Percentiles rank a stretch among this genome's conserved stretches.
Conservation (phyloP, 73 alveolate species). For the Tetrahymena borealis region DNA sequence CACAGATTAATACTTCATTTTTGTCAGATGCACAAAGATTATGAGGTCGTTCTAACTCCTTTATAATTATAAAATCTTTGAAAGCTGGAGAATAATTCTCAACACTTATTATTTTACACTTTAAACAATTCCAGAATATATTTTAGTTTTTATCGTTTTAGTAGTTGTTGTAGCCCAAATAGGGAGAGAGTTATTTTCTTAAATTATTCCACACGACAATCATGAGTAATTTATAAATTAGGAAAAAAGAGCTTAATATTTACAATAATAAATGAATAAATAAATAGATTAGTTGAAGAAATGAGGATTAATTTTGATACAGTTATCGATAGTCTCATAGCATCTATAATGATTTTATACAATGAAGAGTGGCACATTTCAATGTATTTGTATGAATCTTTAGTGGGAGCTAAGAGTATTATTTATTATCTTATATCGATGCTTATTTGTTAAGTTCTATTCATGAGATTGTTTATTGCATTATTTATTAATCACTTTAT, state of each 20-base stretch:
- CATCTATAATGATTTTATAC: conserved; percentile 16
- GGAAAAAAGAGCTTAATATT: not conserved
- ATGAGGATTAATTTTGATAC: conserved; percentile 11
- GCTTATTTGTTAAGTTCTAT: conserved; percentile 11
- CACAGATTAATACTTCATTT: not conserved
- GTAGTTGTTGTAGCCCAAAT: not conserved
- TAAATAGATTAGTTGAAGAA: not conserved
- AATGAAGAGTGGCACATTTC: conserved; percentile 44
- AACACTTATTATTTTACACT: not conserved
- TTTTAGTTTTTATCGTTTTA: not conserved
- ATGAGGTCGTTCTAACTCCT: not conserved
- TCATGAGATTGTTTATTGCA: conserved; percentile 27
- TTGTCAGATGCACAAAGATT: not conserved
- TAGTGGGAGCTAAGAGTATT: not conserved
- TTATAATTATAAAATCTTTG: not conserved
- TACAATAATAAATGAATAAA: not conserved
- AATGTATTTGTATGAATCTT: conserved; percentile 5
- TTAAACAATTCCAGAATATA: not conserved
- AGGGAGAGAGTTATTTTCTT: not conserved
- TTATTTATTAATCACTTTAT: conserved; percentile 30
- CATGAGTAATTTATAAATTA: not conserved
- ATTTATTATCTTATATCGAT: conserved; percentile 14
- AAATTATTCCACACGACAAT: not conserved
- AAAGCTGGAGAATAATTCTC: not conserved
- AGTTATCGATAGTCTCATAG: conserved; percentile 22